These are phyloP conservation scores for Hypoxylon intermedium DNA, from an alignment of 495 filamentous ascomycete genomes.

Conservation along the genomic window DNA sequence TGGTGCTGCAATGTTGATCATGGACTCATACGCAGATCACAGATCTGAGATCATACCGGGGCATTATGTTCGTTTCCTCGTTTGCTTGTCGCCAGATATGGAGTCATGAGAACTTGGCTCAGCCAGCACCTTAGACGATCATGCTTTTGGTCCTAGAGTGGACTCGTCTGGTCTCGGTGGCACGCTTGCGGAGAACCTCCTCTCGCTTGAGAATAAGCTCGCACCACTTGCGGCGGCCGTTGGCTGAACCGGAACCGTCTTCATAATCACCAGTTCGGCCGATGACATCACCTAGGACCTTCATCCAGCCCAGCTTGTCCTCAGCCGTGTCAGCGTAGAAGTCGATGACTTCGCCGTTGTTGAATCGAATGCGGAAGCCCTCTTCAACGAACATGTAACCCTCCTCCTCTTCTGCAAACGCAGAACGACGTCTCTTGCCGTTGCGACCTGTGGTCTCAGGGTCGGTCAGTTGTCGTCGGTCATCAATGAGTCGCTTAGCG, in stretches of 20 bases:
- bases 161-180: constrained; percentile 49
- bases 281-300: constrained; percentile 82
- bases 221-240: constrained; percentile 73
- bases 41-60: constrained; percentile 23
- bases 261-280: constrained; percentile 61
- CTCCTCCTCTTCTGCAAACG: constrained; percentile 97
- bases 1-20: constrained; percentile 10
- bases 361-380: constrained; percentile 97
- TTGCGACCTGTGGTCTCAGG: constrained; percentile 76
- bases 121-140: constrained; percentile 49
- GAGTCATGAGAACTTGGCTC: constrained; percentile 15
- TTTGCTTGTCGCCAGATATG: constrained; percentile 19
- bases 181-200: constrained; percentile 52
- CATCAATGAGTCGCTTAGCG: constrained; percentile 92
- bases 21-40: constrained; percentile 26
- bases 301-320: constrained; percentile 95
- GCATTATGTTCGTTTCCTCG: constrained; percentile 33
- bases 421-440: constrained; percentile 85
- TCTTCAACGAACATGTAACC: constrained; percentile 99
- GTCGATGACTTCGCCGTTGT: constrained; percentile 96
- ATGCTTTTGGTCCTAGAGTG: constrained; percentile 64
- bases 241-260: constrained; percentile 42
- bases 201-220: constrained; percentile 77
- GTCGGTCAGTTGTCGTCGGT: constrained; percentile 80
- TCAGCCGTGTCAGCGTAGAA: constrained; percentile 91